Base-by-base conservation (phyloP, 805 yeast genomes). In the Suhomyces prunicola region DNA sequence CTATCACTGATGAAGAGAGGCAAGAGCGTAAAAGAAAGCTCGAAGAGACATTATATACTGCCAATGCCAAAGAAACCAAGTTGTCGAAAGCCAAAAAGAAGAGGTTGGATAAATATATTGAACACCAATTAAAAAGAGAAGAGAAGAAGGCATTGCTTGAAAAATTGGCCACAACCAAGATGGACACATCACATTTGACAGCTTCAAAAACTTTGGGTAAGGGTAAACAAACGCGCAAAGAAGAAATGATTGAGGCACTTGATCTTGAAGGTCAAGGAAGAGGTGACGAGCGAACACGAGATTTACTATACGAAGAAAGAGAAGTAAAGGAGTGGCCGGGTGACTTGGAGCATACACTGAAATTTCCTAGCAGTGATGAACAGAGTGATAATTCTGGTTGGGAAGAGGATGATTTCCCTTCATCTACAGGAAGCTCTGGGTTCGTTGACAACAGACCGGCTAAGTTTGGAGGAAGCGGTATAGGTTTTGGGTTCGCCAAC, bases 71-170 rank as follows among this genome's bases (percentile, higher is more conserved):
- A 51, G 93, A 89, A 54, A 64, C 85, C 12, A 90, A 90, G 63
- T 69, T 88, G 36, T 84, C 92, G 0, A 74, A 83, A 48, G 80
- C 86, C 47, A 87, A 93, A 74, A 81, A 78, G 76, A 81, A 88
- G 72, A 73, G 98, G 53, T 72, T 93, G 44, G 97, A 93, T 56
- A 93, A 93, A 69, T 93, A 90, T 68, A 90, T 93, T 39, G 96
- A 91, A 54, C 96, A 89, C 70, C 97, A 91, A 66, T 65, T 91
- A 60, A 87, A 87, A 62, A 76, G 96, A 64, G 96, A 93, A 67
- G 98, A 93, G 70, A 88, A 88, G 68, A 88, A 88, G 60, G 79
- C 81, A 2, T 73, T 93, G 50, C 73, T 93, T 44, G 84, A 86
- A 57, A 91, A 90, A 66, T 74, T 93, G 42, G 80, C 86, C 48